Evolutionary conservation across 371 early-diverging fungal genomes (phyloP).

Genomic region (Nematocida minor): DNA sequence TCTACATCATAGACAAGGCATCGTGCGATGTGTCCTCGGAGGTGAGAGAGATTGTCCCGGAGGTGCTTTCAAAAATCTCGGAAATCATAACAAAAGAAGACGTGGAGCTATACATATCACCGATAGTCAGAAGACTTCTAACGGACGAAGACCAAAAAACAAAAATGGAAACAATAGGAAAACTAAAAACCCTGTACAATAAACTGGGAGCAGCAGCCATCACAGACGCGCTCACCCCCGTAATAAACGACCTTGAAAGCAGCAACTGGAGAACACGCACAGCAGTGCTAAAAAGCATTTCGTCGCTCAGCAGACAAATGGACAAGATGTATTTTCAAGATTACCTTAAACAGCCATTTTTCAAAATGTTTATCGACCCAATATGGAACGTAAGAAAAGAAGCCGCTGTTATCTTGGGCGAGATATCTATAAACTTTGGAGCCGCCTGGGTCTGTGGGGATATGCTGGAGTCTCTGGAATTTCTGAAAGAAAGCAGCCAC

Average conservation of each 20-base stretch:
- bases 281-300: constrained; percentile 36
- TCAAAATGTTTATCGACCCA: constrained; percentile 36
- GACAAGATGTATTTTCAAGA: constrained; percentile 21
- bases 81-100: constrained; percentile 15
- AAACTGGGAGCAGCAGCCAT: constrained; percentile 33
- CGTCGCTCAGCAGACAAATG: constrained; percentile 34
- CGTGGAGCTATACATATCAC: not conserved
- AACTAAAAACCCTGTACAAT: constrained; percentile 14
- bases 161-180: constrained; percentile 45
- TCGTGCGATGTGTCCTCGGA: constrained; percentile 1
- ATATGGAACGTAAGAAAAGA: constrained; percentile 44
- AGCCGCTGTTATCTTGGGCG: constrained; percentile 19
- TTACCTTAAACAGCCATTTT: constrained; percentile 23
- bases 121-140: constrained; percentile 26
- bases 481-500: constrained; percentile 1
- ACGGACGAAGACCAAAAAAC: constrained; percentile 21
- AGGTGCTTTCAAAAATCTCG: not conserved
- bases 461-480: constrained; percentile 15
- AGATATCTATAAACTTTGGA: constrained; percentile 19
- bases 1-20: constrained; percentile 21
- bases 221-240: constrained; percentile 19
- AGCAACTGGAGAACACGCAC: constrained; percentile 39
- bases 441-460: constrained; percentile 1
- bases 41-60: constrained; percentile 23
- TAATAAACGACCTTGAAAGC: constrained; percentile 40